Conservation (phyloP, 305 asterid genomes). For the Fraxinus baroniana region DNA sequence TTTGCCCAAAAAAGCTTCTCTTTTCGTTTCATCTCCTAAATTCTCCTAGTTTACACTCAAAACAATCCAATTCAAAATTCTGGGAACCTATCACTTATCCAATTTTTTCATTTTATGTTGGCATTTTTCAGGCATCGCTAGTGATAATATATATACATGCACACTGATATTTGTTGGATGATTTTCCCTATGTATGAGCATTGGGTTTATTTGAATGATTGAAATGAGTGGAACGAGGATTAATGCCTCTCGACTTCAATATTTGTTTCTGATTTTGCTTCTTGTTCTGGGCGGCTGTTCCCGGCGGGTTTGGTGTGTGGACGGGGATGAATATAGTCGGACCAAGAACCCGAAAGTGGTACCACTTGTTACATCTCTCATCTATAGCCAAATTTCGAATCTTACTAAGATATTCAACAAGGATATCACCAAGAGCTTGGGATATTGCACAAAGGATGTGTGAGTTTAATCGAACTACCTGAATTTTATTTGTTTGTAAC, state of each 20-base stretch:
- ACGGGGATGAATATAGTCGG: slow-evolving; percentile 47
- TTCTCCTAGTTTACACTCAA: slow-evolving; percentile 17
- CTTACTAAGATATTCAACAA: slow-evolving; percentile 64
- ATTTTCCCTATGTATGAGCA: slow-evolving; percentile 38
- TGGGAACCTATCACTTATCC: slow-evolving; percentile 20
- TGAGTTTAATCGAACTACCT: slow-evolving; percentile 42
- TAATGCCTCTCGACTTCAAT: slow-evolving; percentile 53
- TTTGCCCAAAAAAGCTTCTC: slow-evolving; percentile 32
- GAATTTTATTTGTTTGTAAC: not conserved
- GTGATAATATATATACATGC: not conserved
- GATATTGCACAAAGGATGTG: slow-evolving; percentile 79
- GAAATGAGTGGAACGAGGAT: slow-evolving; percentile 78
- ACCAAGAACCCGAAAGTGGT: slow-evolving; percentile 46
- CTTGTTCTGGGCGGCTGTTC: slow-evolving; percentile 41
- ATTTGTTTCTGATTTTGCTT: slow-evolving; percentile 47
- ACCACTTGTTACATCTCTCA: slow-evolving; percentile 64
- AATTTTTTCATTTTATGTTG: not conserved
- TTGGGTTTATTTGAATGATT: slow-evolving; percentile 35
- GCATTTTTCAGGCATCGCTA: not conserved
- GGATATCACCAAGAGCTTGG: slow-evolving; percentile 60
- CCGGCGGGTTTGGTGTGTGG: slow-evolving; percentile 46
- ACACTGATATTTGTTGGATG: slow-evolving; percentile 33
- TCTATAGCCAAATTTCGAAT: slow-evolving; percentile 69
- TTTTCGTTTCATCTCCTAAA: slow-evolving; percentile 37
- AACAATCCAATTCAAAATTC: not conserved